These are phyloP conservation scores for Trametes versicolor DNA, from an alignment of 1,284 basidiomycete species.

Conservation along the genomic window DNA sequence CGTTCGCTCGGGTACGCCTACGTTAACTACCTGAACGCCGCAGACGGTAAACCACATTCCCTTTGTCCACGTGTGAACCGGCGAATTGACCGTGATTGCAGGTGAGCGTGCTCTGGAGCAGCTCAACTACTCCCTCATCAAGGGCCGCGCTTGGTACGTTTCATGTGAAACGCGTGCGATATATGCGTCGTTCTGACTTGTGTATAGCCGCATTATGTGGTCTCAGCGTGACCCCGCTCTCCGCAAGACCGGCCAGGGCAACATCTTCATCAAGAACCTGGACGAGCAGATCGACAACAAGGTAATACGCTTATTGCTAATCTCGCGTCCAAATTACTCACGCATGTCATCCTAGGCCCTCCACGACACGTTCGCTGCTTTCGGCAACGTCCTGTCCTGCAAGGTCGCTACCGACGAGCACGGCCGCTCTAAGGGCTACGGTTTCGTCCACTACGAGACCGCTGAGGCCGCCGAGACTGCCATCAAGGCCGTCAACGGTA, in stretches of 20 bases:
- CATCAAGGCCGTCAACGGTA: conserved; percentile 99
- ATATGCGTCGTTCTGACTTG: conserved; percentile 2
- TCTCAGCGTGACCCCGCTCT: conserved; percentile 99
- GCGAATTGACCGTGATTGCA: conserved; percentile 41
- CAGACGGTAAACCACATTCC: conserved; percentile 76
- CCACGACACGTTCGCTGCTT: conserved; percentile 99
- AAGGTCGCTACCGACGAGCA: conserved; percentile 97
- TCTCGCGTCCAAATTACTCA: background rate
- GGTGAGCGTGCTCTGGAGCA: conserved; percentile 98
- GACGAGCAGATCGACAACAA: conserved; percentile 99
- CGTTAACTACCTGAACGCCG: conserved; percentile 98
- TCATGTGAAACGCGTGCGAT: background rate
- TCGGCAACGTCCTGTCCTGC: conserved; percentile 99
- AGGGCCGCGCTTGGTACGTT: conserved; percentile 92
- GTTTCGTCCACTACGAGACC: conserved; percentile 99
- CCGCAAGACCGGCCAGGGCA: conserved; percentile 99
- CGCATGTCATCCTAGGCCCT: conserved; percentile 72
- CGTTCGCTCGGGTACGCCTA: conserved; percentile 99
- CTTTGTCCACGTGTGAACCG: conserved; percentile 17
- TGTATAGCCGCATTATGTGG: conserved; percentile 97
- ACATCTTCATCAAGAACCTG: conserved; percentile 99
- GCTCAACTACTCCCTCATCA: conserved; percentile 99
- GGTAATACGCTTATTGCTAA: conserved; percentile 52
- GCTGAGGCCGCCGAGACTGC: conserved; percentile 96
- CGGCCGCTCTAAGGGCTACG: conserved; percentile 95